Base-by-base conservation (phyloP, 2,329 filamentous ascomycete genomes). In the Hysterium pulicare region DNA sequence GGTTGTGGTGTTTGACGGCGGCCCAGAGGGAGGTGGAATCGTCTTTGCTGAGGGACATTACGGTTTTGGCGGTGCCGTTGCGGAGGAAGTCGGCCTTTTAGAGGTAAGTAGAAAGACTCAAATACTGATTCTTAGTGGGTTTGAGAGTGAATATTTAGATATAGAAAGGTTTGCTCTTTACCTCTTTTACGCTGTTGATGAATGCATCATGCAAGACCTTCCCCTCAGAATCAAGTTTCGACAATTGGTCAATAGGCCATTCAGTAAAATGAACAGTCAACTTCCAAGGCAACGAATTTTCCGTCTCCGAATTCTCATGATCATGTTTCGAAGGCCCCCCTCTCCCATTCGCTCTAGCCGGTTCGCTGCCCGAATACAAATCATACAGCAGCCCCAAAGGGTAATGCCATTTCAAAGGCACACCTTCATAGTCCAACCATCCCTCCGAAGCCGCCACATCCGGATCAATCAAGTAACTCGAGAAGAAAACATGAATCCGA, bases 41-140 rank as follows among this genome's bases (percentile, higher is more conserved):
- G 34, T 87, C 82, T 63, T 90, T 90, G 47, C 85, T 89, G 58
- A 96, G 73, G 41, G 83, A 84, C 88, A 95, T 95, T 58, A 95
- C 90, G 47, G 86, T 84, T 62, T 91, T 90, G 13, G 88, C 89
- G 41, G 86, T 93, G 33, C 90, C 89, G 54, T 93, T 91, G 39
- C 90, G 81, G 38, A 95, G 74, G 54, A 90, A 95, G 67, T 95
- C 90, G 22, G 90, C 90, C 75, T 81, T 28, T 28, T 28, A 13
- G 24, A 13, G 13, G 24, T n/a, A n/a, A n/a, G n/a, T n/a, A n/a
- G n/a, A n/a, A n/a, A n/a, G n/a, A n/a, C n/a, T n/a, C n/a, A n/a
- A n/a, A n/a, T n/a, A n/a, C n/a, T n/a, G n/a, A n/a, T n/a, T n/a
- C n/a, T n/a, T n/a, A n/a, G n/a, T 50, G 50, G 9, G 20, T 5